A percentile compares a stretch with the other conserved stretches of the same genome.
Evolutionary conservation across 768 basidiomycete species (phyloP).

Genomic region (Pleurotus eryngii): DNA sequence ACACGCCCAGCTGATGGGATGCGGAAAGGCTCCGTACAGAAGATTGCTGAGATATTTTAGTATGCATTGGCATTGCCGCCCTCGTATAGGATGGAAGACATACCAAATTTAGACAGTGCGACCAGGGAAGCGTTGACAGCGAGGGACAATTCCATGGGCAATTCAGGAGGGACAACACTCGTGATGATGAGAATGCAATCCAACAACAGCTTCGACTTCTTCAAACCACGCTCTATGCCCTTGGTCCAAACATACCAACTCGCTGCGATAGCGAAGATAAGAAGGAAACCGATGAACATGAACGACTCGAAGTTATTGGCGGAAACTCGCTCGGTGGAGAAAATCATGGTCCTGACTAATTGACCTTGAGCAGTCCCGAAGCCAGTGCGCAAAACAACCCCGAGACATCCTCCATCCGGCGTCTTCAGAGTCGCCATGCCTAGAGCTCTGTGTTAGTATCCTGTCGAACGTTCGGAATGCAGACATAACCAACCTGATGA

Average conservation of each 20-base stretch:
- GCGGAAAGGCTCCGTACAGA: constrained; percentile 98
- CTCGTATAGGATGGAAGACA: constrained; percentile 20
- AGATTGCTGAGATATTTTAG: constrained; percentile 69
- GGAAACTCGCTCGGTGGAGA: constrained; percentile 93
- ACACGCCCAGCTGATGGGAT: constrained; percentile 95
- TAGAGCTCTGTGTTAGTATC: not conserved
- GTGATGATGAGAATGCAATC: constrained; percentile 97
- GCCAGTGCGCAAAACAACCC: constrained; percentile 89
- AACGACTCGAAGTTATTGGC: constrained; percentile 96
- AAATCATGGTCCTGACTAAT: constrained; percentile 98
- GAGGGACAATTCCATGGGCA: constrained; percentile 96
- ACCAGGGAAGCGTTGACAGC: constrained; percentile 96
- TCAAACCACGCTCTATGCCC: constrained; percentile 91
- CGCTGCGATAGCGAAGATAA: constrained; percentile 96
- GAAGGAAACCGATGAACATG: constrained; percentile 96
- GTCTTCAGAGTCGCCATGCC: constrained; percentile 43
- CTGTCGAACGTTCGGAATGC: not conserved
- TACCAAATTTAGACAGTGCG: constrained; percentile 89
- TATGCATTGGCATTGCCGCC: not conserved
- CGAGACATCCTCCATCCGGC: constrained; percentile 91
- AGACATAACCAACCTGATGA: constrained; percentile 35
- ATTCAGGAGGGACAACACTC: constrained; percentile 94
- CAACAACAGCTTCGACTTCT: constrained; percentile 91
- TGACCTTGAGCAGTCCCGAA: constrained; percentile 98
- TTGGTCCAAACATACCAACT: constrained; percentile 99